Base-by-base conservation (phyloP, 805 yeast genomes). In the Wickerhamiella parazyma region DNA sequence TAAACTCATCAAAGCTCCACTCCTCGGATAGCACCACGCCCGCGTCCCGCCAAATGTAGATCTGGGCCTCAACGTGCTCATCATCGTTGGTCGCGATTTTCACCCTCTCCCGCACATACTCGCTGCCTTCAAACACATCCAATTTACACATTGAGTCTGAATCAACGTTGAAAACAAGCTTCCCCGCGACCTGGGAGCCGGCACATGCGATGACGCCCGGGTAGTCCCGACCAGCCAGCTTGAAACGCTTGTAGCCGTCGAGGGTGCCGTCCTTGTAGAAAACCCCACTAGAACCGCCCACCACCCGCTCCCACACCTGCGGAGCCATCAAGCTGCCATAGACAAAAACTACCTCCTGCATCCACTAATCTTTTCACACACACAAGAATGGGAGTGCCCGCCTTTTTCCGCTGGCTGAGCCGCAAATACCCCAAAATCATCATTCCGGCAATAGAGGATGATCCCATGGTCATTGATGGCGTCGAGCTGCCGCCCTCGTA, bases 381-480 rank as follows among this genome's bases (percentile, higher is more conserved):
- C n/a, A n/a, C 34, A 14, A 11, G n/a, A 9, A 55, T 51, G 57
- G 95, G 98, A 69, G 98, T 91, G 51, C 98, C 98, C 50, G 95
- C 98, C 18, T 78, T 91, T 56, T 91, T 86, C 65, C 73, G 98
- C 66, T 91, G 98, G 97, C 69, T 91, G 39, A 85, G 97, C 1
- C 65, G 76, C 49, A 85, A 87, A 60, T 91, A 86, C 56, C 97
- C 98, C 10, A 87, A 89, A 65, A 89, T 84, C 60, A 84, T 91
- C 42, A 75, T 93, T 0, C 93, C 95, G 0, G 96, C 85, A 5
- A 55, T 83, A 3, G 95, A 86, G 55, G 93, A 80, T 38, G 55
- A 45, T 8, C 68, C 68, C 2, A 61, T 63, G 1, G 68, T 41
- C 2, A 59, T 80, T 9, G 78, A 76, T 48, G 89, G 80, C 16